Evolutionary conservation across 78 protist genomes (phyloP).

Genomic region (Neovahlkampfia damariscottae): DNA sequence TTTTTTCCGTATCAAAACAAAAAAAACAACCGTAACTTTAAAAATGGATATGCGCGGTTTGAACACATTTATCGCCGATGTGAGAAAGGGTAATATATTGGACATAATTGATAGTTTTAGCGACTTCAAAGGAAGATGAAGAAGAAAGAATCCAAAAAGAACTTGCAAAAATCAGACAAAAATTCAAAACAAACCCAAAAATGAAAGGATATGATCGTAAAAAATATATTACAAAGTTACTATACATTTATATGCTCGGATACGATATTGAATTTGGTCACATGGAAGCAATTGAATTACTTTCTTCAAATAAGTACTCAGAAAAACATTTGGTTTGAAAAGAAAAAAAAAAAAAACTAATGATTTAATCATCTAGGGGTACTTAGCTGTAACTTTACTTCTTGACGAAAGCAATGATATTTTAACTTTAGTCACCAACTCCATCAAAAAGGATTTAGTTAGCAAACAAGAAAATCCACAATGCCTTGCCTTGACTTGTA

Average conservation of each 20-base stretch:
- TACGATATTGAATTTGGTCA: constrained; percentile 96
- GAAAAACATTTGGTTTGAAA: constrained; percentile 82
- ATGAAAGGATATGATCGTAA: constrained; percentile 63
- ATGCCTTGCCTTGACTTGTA: constrained; percentile 74
- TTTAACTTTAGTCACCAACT: constrained; percentile 78
- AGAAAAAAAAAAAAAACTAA: neutral
- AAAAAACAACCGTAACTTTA: too few relatives aligned
- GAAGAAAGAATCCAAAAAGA: constrained; percentile 62
- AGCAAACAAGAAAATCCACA: constrained; percentile 40
- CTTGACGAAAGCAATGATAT: constrained; percentile 81
- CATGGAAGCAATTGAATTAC: constrained; percentile 89
- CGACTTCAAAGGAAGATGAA: constrained; percentile 60
- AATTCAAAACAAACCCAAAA: constrained; percentile 30
- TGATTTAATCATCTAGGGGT: constrained; percentile 75
- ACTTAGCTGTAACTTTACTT: constrained; percentile 63
- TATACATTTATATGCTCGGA: constrained; percentile 93
- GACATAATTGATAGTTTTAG: neutral
- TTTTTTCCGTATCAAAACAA: too few relatives aligned
- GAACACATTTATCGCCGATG: constrained; percentile 51
- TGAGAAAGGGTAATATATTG: constrained; percentile 43
- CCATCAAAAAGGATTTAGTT: constrained; percentile 71
- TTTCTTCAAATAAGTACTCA: constrained; percentile 57
- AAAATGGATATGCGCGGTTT: constrained; percentile 64
- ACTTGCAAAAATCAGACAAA: constrained; percentile 57
- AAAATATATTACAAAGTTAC: constrained; percentile 93